phyloP scores from a whole-genome alignment of 176 grass and related monocot species.

The Hordeum marinum region DNA sequence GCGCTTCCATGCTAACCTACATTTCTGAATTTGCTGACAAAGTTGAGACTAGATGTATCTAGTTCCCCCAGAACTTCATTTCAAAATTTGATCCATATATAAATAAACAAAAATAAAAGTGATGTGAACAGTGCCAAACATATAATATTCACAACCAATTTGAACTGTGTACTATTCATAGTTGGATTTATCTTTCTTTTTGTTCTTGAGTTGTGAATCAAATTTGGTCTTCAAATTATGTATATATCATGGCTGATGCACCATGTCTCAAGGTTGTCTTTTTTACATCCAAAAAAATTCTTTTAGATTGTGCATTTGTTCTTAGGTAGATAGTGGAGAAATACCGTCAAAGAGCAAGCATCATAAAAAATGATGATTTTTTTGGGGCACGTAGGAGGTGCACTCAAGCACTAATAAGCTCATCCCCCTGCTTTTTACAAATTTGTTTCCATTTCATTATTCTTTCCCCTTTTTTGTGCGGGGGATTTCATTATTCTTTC shows the following conservation, averaged over 20 bases:
- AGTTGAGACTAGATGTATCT: not conserved
- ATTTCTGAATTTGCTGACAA: not conserved
- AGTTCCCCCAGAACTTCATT: not conserved
- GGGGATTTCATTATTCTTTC: not conserved
- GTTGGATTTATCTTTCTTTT: too few relatives aligned
- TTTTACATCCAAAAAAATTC: not conserved
- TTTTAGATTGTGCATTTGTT: not conserved
- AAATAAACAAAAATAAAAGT: too few relatives aligned
- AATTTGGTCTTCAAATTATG: too few relatives aligned
- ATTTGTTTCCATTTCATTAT: not conserved
- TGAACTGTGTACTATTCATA: too few relatives aligned
- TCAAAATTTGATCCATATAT: not conserved
- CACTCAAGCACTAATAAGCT: not conserved
- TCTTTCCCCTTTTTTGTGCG: not conserved
- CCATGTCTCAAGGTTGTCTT: not conserved
- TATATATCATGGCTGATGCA: not conserved
- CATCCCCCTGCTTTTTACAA: not conserved
- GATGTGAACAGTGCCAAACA: not conserved
- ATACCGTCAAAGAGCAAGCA: not conserved
- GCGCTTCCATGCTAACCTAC: not conserved
- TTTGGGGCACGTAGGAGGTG: not conserved
- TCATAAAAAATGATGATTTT: not conserved
- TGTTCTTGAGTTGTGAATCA: too few relatives aligned
- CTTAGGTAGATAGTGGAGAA: not conserved
- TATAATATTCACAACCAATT: too few relatives aligned